These are phyloP conservation scores for Shiraia sp. DNA, from an alignment of 2,329 filamentous ascomycete genomes.

Conservation along the genomic window DNA sequence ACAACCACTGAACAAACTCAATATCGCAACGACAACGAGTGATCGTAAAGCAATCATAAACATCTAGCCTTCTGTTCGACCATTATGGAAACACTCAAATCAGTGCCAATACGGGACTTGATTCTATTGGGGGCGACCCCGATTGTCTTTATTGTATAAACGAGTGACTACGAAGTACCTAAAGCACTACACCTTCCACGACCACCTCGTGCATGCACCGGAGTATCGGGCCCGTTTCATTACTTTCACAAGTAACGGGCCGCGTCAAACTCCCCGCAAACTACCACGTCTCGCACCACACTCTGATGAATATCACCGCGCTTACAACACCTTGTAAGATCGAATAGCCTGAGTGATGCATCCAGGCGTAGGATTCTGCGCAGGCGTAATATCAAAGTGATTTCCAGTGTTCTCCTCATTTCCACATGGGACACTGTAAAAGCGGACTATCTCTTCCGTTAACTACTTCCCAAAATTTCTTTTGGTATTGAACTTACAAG, in stretches of 20 bases:
- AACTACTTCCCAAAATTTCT: neutral
- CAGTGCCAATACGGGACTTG: too few species aligned
- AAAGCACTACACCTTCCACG: too few species aligned
- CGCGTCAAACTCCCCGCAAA: neutral
- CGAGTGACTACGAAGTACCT: too few species aligned
- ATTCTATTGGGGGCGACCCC: too few species aligned
- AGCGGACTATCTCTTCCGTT: conserved; percentile 5
- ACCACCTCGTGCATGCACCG: neutral
- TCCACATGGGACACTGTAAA: conserved; percentile 10
- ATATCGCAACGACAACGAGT: too few species aligned
- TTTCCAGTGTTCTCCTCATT: conserved; percentile 2
- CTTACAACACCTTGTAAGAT: conserved; percentile 4
- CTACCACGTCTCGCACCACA: neutral
- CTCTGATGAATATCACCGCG: neutral
- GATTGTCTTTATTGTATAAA: too few species aligned
- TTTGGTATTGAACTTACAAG: neutral
- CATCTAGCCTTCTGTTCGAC: too few species aligned
- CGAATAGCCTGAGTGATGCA: conserved; percentile 7
- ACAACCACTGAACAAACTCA: too few species aligned
- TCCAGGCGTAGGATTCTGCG: conserved; percentile 4
- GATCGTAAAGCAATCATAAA: too few species aligned
- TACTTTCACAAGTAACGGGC: neutral
- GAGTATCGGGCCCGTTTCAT: conserved; percentile 1
- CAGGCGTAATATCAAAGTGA: conserved; percentile 6
- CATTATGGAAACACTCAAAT: too few species aligned